Evolutionary conservation across 495 filamentous ascomycete genomes (phyloP).

Genomic region (Mytilinidion resinicola): DNA sequence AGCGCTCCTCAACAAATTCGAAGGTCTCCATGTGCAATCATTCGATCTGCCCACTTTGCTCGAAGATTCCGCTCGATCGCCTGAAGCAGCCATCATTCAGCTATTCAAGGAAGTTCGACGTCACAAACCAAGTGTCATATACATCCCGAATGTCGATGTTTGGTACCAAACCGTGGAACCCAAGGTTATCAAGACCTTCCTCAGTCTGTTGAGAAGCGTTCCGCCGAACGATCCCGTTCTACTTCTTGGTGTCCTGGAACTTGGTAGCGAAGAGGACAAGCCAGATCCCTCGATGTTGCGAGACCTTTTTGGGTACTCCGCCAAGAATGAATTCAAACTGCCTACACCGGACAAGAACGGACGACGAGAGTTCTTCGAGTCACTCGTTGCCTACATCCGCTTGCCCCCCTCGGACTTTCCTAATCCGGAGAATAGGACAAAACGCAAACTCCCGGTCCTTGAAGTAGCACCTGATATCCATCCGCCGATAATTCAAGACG

Average conservation of each 20-base stretch:
- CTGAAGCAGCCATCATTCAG: slow-evolving; percentile 82
- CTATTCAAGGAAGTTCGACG: slow-evolving; percentile 86
- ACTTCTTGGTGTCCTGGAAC: slow-evolving; percentile 72
- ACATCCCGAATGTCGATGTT: slow-evolving; percentile 78
- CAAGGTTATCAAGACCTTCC: slow-evolving; percentile 68
- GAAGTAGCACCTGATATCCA: slow-evolving; percentile 54
- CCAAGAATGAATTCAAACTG: slow-evolving; percentile 65
- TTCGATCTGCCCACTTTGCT: slow-evolving; percentile 84
- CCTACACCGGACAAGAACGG: slow-evolving; percentile 50
- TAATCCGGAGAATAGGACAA: slow-evolving; percentile 75
- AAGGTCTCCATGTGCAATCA: slow-evolving; percentile 89
- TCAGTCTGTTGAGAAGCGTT: slow-evolving; percentile 66
- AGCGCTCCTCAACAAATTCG: slow-evolving; percentile 83
- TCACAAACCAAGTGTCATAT: slow-evolving; percentile 94
- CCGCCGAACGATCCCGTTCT: slow-evolving; percentile 83
- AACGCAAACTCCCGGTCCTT: slow-evolving; percentile 69
- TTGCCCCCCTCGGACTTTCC: slow-evolving; percentile 80
- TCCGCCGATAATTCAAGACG: slow-evolving; percentile 46
- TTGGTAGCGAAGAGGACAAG: slow-evolving; percentile 43
- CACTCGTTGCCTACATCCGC: slow-evolving; percentile 64
- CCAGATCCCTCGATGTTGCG: slow-evolving; percentile 56
- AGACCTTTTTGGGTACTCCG: slow-evolving; percentile 79
- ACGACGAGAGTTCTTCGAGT: slow-evolving; percentile 69
- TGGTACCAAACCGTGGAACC: slow-evolving; percentile 73
- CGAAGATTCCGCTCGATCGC: slow-evolving; percentile 62